These are phyloP conservation scores for Fomitiporia mediterranea DNA, from an alignment of 1,284 basidiomycete species.

Conservation along the genomic window DNA sequence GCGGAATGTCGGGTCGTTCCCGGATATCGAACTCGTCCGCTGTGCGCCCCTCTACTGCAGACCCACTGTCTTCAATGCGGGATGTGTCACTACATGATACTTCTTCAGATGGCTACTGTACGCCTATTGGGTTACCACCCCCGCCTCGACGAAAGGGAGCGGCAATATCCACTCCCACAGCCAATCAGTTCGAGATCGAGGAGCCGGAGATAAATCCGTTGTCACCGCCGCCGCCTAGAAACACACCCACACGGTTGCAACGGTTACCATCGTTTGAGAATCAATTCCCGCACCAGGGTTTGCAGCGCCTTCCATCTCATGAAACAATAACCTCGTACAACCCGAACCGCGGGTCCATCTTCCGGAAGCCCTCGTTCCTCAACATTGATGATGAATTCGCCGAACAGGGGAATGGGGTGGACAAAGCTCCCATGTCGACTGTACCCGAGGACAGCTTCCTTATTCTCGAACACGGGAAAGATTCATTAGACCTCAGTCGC, in stretches of 20 bases:
- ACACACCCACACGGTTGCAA: constrained; percentile 38
- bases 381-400: constrained; percentile 51
- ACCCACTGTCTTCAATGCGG: constrained; percentile 1
- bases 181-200: constrained; percentile 5
- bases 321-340: constrained; percentile 20
- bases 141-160: constrained; percentile 43
- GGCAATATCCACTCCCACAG: constrained; percentile 16
- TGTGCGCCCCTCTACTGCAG: constrained; percentile 16
- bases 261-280: constrained; percentile 31
- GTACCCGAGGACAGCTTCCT: constrained; percentile 50
- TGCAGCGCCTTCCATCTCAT: constrained; percentile 11
- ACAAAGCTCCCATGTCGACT: constrained; percentile 18
- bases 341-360: constrained; percentile 34
- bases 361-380: constrained; percentile 66
- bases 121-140: constrained; percentile 53
- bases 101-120: constrained; percentile 26
- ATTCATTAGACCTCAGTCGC: constrained; percentile 58
- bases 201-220: constrained; percentile 15
- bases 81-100: background rate
- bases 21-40: background rate
- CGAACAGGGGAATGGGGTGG: constrained; percentile 17
- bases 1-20: background rate
- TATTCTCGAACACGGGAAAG: constrained; percentile 50
- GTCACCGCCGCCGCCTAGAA: constrained; percentile 19
- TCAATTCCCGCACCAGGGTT: background rate